Base-by-base conservation (phyloP, 371 early-diverging fungal genomes). In the Mucor mucedo region DNA sequence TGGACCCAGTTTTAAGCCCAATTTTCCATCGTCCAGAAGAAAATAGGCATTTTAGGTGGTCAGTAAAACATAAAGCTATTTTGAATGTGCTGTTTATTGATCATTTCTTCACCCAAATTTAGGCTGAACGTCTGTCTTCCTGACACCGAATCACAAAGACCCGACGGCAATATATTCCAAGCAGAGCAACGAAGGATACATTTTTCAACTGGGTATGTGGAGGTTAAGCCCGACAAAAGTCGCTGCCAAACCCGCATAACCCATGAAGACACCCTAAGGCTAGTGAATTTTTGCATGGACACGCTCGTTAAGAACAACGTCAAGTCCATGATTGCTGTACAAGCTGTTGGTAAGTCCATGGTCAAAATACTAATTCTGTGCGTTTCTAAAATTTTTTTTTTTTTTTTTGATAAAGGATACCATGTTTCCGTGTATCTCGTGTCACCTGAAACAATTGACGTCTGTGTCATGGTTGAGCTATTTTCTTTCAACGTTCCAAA, bases 311-410 rank as follows among this genome's bases (percentile, higher is more conserved):
- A 63, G 8, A 6, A 62, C 50, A 28, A 52, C 27, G 38, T 42
- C 52, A 63, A 66, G 65, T 57, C 35, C 41, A 64, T 59, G 73
- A 72, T 73, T 64, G 60, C 60, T 69, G 73, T 60, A 54, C 63
- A 50, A 64, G 50, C 44, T 52, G 58, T 59, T 56, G 58, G 73
- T 66, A 70, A 70, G 59, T 30, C 13, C 40, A 41, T 39, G 9
- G 42, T 59, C 42, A 59, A 58, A 59, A 49, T 56, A 44, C 62
- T 39, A 49, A 33, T 50, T 63, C 21, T 63, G 38, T 56, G 39
- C 57, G 28, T 27, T 49, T 56, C 50, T 48, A 35, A 38, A n/a
- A n/a, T 58, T 47, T 48, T 21, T 58, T 41, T 50, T 6, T 21
- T 61, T 56, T 63, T 63, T 63, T 57, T 58, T 53, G 54, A 57